A percentile compares a stretch with the other conserved stretches of the same genome.
Evolutionary conservation across 2,329 filamentous ascomycete genomes (phyloP).

Genomic region (Aspergillus phoenicis): DNA sequence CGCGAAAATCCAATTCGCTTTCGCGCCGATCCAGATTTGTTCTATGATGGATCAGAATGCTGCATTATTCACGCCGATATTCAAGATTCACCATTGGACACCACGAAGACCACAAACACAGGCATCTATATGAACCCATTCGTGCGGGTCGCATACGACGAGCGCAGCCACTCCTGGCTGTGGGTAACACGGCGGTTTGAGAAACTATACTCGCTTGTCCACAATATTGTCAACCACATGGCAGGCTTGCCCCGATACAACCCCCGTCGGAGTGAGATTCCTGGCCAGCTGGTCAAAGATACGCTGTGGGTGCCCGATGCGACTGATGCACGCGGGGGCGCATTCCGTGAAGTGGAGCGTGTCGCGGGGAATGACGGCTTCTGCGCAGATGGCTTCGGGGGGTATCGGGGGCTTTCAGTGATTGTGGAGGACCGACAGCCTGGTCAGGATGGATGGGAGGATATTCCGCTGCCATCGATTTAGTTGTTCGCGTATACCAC

Average conservation of each 20-base stretch:
- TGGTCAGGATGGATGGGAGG: constrained; percentile 42
- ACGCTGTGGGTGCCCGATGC: constrained; percentile 35
- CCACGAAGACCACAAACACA: constrained; percentile 43
- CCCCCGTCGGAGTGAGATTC: constrained; percentile 59
- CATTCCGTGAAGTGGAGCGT: constrained; percentile 34
- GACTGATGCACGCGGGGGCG: constrained; percentile 25
- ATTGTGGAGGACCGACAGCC: constrained; percentile 36
- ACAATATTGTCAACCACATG: constrained; percentile 59
- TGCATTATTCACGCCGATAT: constrained; percentile 58
- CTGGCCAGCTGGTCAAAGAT: constrained; percentile 52
- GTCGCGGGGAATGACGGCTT: constrained; percentile 40
- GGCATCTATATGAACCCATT: constrained; percentile 74
- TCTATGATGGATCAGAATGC: constrained; percentile 66
- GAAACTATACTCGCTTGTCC: constrained; percentile 61
- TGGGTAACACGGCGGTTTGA: constrained; percentile 65
- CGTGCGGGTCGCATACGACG: constrained; percentile 70
- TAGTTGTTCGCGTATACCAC: not conserved
- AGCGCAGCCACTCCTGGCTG: constrained; percentile 59
- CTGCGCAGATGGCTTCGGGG: constrained; percentile 41
- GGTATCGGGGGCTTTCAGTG: constrained; percentile 35
- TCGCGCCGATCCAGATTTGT: constrained; percentile 59
- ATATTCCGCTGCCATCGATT: not conserved
- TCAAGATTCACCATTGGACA: constrained; percentile 34
- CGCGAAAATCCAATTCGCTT: constrained; percentile 53
- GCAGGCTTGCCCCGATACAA: constrained; percentile 63